Evolutionary conservation across 305 asterid genomes (phyloP), one percentile per base, ranked within the genome.

Genomic region (Euphrasia arctica): DNA sequence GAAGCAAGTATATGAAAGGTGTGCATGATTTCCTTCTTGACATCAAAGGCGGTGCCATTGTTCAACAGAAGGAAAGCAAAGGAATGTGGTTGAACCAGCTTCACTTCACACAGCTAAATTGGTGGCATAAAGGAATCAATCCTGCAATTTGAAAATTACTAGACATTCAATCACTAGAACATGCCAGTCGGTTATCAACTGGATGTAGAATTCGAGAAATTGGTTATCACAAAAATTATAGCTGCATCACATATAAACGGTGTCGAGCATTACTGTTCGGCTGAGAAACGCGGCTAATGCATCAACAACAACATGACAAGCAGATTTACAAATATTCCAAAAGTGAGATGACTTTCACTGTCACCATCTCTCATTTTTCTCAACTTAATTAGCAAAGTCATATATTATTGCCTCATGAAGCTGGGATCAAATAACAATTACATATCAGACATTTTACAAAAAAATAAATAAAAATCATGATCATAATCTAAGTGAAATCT

Each of bases 21-120:
- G 75, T 67, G 70, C 60, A 76, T 49, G 62, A 77, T 64, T 75
- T 81, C 86, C 83, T 76, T 78, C 74, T 72, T 72, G 78, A 79
- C 71, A 77, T 74, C 66, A 70, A 83, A 65, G 77, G 79, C 66
- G 67, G 61, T 54, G 87, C 91, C 95, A 89, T 89, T 71, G 82
- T 68, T 75, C 73, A 64, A 51, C 67, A 72, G 78, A 76, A 73
- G 78, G 81, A 75, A 72, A 42, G 57, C 71, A 55, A 68, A 58
- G 42, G 74, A 70, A 70, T 12, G 28, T 70, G 78, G 75, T 67
- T 66, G 62, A 64, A 70, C 72, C 70, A 65, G 76, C 78, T 64
- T 15, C 34, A 68, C 62, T 32, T 13, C 55, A 5, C 72, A 56
- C 66, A 62, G 76, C 75, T 79, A 78, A 60, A 72, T 36, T 36